Evolutionary conservation across 148 eudicot genomes (phyloP).

Genomic region (Spergularia marina): DNA sequence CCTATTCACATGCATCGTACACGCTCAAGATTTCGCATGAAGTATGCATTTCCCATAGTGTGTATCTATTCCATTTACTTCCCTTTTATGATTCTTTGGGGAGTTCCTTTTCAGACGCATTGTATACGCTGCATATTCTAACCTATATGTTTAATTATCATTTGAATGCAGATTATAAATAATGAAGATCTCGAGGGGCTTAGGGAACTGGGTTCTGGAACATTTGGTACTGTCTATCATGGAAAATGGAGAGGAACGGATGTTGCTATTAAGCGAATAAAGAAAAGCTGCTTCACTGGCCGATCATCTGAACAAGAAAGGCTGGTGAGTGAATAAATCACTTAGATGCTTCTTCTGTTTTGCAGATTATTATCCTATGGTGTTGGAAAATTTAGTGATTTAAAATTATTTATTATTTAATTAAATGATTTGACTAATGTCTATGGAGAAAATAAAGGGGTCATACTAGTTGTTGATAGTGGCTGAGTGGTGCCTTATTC

Average conservation of each 20-base stretch:
- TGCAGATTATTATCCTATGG: not conserved
- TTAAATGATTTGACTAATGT: too few relatives aligned
- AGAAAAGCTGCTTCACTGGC: constrained; percentile 93
- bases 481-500: too few relatives aligned
- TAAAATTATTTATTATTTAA: too few relatives aligned
- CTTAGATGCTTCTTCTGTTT: constrained; percentile 1
- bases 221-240: constrained; percentile 97
- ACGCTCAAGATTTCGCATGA: too few relatives aligned
- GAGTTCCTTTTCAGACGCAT: not conserved
- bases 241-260: constrained; percentile 99
- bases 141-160: constrained; percentile 16
- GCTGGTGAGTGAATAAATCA: constrained; percentile 48
- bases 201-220: constrained; percentile 94
- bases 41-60: too few relatives aligned
- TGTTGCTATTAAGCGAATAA: constrained; percentile 95
- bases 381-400: too few relatives aligned
- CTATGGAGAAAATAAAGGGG: too few relatives aligned
- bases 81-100: not conserved
- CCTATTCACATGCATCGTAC: too few relatives aligned
- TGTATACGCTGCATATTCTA: not conserved
- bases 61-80: not conserved
- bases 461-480: too few relatives aligned
- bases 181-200: constrained; percentile 94
- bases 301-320: constrained; percentile 97
- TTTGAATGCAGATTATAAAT: constrained; percentile 61